phyloP scores from a whole-genome alignment of 371 early-diverging fungal species.

The Mucor lusitanicus region DNA sequence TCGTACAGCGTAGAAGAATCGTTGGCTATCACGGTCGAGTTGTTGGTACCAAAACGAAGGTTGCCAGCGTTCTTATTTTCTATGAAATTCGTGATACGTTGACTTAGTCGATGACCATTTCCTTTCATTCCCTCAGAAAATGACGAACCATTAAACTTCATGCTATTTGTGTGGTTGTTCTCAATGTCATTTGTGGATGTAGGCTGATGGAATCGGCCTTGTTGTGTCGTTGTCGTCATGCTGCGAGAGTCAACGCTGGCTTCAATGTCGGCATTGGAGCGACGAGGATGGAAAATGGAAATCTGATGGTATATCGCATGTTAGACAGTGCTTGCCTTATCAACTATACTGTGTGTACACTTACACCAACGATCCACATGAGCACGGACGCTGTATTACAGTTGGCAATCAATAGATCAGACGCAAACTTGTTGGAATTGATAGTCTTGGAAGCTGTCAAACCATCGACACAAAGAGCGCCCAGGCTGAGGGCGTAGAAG shows the following conservation, averaged over 20 bases:
- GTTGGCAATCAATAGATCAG: conserved; percentile 40
- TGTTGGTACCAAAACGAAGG: neutral
- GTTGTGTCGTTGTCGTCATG: neutral
- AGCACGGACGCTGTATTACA: conserved; percentile 30
- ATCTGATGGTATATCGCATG: conserved; percentile 21
- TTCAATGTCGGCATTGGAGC: conserved; percentile 3
- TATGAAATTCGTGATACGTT: conserved; percentile 29
- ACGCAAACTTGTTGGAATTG: conserved; percentile 38
- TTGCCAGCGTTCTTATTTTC: conserved; percentile 10
- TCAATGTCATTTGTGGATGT: conserved; percentile 8
- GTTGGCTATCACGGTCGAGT: neutral
- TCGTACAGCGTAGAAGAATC: neutral
- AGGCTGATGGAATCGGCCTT: neutral
- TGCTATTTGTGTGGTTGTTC: neutral
- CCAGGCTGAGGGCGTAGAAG: conserved; percentile 28
- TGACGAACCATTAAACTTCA: conserved; percentile 15
- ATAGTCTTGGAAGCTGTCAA: conserved; percentile 26
- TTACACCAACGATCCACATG: conserved; percentile 45
- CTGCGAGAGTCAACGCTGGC: neutral
- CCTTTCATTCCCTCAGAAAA: conserved; percentile 1
- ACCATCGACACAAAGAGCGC: conserved; percentile 46
- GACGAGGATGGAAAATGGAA: conserved; percentile 48
- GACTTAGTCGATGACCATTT: conserved; percentile 19
- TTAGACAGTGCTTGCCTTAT: too few relatives aligned
- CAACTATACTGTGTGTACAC: too few relatives aligned